Evolutionary conservation across 805 yeast species (phyloP), one percentile per base, ranked within the genome.

Genomic region (Candida yuanshanica): DNA sequence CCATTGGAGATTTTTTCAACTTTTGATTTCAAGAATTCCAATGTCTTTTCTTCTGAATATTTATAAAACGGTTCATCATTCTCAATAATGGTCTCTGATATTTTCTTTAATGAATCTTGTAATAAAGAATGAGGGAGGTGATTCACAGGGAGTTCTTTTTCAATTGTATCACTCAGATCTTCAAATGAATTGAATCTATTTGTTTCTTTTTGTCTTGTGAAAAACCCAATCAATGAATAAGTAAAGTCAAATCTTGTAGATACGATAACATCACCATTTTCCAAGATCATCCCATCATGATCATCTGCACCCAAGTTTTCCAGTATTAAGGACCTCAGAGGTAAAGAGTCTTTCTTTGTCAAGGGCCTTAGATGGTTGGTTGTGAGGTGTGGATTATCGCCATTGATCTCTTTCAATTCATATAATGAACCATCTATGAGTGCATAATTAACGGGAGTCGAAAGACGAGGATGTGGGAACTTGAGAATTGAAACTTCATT

Each of bases 31-130:
- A 82, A 52, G 47, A 59, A 74, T 1, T 45, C 42, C 2, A 66
- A 43, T 3, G 74, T 66, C 41, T 65, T 71, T 2, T 49, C 52
- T 4, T 57, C 43, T 2, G 75, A 66, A 23, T 72, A 66, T 51
- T 70, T 75, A 56, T 62, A 73, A 44, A 70, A 75, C 2, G 42
- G 35, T 34, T 70, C 75, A 22, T 65, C 77, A 14, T 63, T 68
- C 42, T 72, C 79, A 20, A 55, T 61, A 4, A 69, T 58, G 2
- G 50, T 43, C 23, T 72, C 76, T 36, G 71, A 60, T 7, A 73
- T 62, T n/a, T 46, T 40, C 0, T 40, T 41, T 23, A 78, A 35
- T 16, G 58, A 29, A 11, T 33, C 22, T 5, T 37, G 27, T 2
- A 53, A 20, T 13, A 47, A 12, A 1, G 14, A 5, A 20, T 47